Percentiles rank a stretch among this genome's conserved stretches.
These are phyloP conservation scores for Fomitopsis schrenkii DNA, from an alignment of 1,284 basidiomycete genomes.

Conservation along the genomic window DNA sequence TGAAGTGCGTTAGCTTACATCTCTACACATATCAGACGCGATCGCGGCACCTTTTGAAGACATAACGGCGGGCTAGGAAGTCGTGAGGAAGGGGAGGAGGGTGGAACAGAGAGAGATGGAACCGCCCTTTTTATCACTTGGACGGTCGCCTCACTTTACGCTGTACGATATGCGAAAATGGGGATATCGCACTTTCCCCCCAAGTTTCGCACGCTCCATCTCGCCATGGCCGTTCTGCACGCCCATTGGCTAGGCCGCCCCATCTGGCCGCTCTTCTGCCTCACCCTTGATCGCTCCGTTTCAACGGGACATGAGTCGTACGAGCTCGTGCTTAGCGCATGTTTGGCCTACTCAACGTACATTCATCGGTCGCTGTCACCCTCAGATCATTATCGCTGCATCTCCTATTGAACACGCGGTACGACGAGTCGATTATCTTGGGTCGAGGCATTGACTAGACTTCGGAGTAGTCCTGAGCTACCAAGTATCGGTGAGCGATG, in stretches of 20 bases:
- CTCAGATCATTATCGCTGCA: not conserved
- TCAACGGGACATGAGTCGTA: not conserved
- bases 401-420: not conserved
- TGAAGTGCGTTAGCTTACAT: not conserved
- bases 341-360: not conserved
- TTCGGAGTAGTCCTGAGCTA: not conserved
- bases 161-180: slow-evolving; percentile 15
- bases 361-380: not conserved
- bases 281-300: not conserved
- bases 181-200: slow-evolving; percentile 13
- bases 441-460: not conserved
- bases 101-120: not conserved
- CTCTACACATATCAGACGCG: not conserved
- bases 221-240: not conserved
- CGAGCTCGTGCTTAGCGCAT: not conserved
- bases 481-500: not conserved
- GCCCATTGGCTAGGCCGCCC: not conserved
- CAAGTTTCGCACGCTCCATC: slow-evolving; percentile 7
- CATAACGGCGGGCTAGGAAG: not conserved
- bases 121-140: slow-evolving; percentile 17
- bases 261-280: not conserved
- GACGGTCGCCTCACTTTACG: slow-evolving; percentile 19
- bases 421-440: not conserved
- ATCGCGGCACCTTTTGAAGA: slow-evolving; percentile 1
- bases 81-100: slow-evolving; percentile 1